These are phyloP conservation scores for Groenewaldozyma tartarivorans DNA, from an alignment of 805 yeast species.

Conservation along the genomic window DNA sequence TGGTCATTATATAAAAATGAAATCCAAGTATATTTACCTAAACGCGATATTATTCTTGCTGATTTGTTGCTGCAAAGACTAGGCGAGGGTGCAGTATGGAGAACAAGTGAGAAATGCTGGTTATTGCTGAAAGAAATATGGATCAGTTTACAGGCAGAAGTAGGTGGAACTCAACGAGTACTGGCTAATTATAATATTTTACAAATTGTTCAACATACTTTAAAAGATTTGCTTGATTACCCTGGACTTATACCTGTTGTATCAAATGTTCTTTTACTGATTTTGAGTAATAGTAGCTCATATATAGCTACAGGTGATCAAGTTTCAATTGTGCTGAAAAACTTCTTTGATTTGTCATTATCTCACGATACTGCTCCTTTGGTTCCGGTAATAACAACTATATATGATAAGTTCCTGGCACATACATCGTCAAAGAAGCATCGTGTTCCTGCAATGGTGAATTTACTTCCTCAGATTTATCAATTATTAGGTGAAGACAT, in stretches of 20 bases:
- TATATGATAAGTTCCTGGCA: not conserved
- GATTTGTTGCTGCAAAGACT: slow-evolving; percentile 29
- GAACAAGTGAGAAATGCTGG: slow-evolving; percentile 15
- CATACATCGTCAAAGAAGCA: not conserved
- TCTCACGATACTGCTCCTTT: not conserved
- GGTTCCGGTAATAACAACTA: not conserved
- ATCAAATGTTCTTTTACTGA: not conserved
- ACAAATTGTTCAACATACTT: slow-evolving; percentile 2
- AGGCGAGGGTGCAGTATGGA: slow-evolving; percentile 12
- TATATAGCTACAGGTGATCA: not conserved
- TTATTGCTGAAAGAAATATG: slow-evolving; percentile 3
- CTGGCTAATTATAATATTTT: slow-evolving; percentile 6
- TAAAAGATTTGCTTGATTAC: slow-evolving; percentile 1
- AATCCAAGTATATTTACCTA: slow-evolving; percentile 22
- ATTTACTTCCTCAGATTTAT: not conserved
- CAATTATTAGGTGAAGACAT: not conserved
- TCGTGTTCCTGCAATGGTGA: not conserved
- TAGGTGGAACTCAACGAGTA: slow-evolving; percentile 3
- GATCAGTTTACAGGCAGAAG: slow-evolving; percentile 3
- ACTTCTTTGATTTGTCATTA: not conserved
- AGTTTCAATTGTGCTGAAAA: not conserved
- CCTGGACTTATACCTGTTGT: not conserved
- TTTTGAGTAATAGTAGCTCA: not conserved
- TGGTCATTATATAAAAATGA: slow-evolving; percentile 12
- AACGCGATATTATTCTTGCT: slow-evolving; percentile 23